phyloP scores from a whole-genome alignment of 805 yeast genomes.

The Wickerhamiella musiphila region DNA sequence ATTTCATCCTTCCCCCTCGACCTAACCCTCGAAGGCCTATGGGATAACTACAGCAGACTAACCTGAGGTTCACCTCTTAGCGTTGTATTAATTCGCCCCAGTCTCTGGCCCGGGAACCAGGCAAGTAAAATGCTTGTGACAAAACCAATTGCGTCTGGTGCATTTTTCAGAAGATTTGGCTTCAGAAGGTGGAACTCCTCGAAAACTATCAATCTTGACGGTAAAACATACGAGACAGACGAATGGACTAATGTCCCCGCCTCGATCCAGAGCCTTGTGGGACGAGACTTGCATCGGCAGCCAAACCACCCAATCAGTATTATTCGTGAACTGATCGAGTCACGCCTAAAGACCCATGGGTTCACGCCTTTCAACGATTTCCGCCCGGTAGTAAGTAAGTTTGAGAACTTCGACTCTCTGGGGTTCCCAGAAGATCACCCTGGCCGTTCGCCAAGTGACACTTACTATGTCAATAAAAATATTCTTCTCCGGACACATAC shows the following conservation, averaged over 20 bases:
- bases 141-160: no score
- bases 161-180: neutral
- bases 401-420: conserved; percentile 76
- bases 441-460: conserved; percentile 81
- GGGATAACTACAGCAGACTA: no score
- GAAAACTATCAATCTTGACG: conserved; percentile 24
- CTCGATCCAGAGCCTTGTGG: conserved; percentile 47
- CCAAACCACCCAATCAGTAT: conserved; percentile 83
- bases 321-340: conserved; percentile 54
- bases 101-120: no score
- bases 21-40: no score
- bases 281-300: conserved; percentile 55
- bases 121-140: no score
- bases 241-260: conserved; percentile 78
- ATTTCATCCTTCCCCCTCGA: no score
- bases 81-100: no score
- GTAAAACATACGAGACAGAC: conserved; percentile 40
- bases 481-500: conserved; percentile 80
- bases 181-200: neutral
- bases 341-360: conserved; percentile 45
- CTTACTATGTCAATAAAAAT: conserved; percentile 68
- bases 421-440: conserved; percentile 90
- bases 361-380: conserved; percentile 60
- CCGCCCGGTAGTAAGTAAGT: conserved; percentile 64
- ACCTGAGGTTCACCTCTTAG: no score